Base-by-base conservation (phyloP, 2,329 filamentous ascomycete genomes). In the Colletotrichum abscissum region DNA sequence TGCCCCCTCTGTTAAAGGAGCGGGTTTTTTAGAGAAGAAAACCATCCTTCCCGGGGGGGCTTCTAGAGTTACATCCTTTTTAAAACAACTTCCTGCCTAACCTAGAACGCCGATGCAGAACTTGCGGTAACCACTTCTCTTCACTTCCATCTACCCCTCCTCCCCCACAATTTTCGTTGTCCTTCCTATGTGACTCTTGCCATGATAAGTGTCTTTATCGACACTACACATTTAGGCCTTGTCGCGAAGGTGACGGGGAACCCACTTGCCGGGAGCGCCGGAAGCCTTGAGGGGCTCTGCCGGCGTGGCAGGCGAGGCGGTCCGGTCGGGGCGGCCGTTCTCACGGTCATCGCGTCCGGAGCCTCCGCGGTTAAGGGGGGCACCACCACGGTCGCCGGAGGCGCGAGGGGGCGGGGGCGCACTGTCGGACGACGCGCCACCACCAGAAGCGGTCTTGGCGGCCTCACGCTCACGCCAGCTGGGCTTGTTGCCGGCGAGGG, bases 381-480 rank as follows among this genome's bases (percentile, higher is more conserved):
- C 81, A 58, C 83, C 84, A 46, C 86, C 83, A 42, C 38, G 38
- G 16, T 42, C 38, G 72, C 80, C 84, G 35, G 38, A 42, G 38
- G 80, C 79, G n/a, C 78, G 71, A 67, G 82, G 77, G 55, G 77
- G 75, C 24, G 81, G 88, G 46, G 88, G 84, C 59, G 82, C 77
- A 46, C 71, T 73, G 46, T 73, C 71, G 82, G 42, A 49, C 8
- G 42, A 49, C 19, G 81, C 64, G 79, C 76, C 75, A 14, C 78
- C 78, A n/a, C 79, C 78, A 16, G 77, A 79, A 11, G 80, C 77
- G 46, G 84, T 80, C 78, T 78, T 87, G 73, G 86, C 84, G 63
- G 90, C 90, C 82, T 94, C 89, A 78, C 92, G 92, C 38, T 95
- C 93, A 81, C 93, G 91, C 93, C 93, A 95, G 78, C 88, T 90